Evolutionary conservation across 2,329 filamentous ascomycete species (phyloP), one percentile per base, ranked within the genome.

Genomic region (Fusarium sterilihyphosum): DNA sequence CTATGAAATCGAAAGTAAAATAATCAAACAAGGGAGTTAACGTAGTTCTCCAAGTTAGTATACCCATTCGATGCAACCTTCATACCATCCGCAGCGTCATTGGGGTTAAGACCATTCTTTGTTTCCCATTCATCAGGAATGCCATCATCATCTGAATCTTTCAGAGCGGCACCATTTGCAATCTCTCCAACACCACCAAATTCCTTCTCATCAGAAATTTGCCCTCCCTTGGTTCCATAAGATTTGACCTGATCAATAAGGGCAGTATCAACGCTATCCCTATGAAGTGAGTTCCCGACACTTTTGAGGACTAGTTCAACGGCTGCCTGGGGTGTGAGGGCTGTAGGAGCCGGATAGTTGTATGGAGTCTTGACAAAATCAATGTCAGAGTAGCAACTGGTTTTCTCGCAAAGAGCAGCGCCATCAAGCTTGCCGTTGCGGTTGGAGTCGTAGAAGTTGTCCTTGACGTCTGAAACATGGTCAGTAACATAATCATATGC

Each of bases 361-460:
- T 83, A 87, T 9, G 81, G 80, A 0, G 79, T 76, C 7, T 77
- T 65, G 50, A 85, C 79, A 65, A 88, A 82, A 57, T 81, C 83
- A 80, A 88, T 85, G 64, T 81, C 81, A 62, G 85, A 85, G 75
- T 88, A 88, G 74, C 86, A 86, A 5, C 81, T 82, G 1, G 82
- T 81, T 14, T 81, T 73, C 12, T 79, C 82, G 58, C 84, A 85
- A 13, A 88, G 80, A 22, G 84, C 82, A 2, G 81, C 80, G 31
- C 88, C 87, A 64, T 88, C 84, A 31, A 90, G 82, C 6, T 75
- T 77, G 13, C 88, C 88, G 70, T 89, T 83, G 24, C 83, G 82
- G 77, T 88, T 82, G 6, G 83, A 81, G 74, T 90, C 88, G 69
- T 87, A 85, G 71, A 85, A 89, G 77, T 89, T 90, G 40, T 84